phyloP scores from a whole-genome alignment of 2,329 filamentous ascomycete species.

The Didymella lethalis region DNA sequence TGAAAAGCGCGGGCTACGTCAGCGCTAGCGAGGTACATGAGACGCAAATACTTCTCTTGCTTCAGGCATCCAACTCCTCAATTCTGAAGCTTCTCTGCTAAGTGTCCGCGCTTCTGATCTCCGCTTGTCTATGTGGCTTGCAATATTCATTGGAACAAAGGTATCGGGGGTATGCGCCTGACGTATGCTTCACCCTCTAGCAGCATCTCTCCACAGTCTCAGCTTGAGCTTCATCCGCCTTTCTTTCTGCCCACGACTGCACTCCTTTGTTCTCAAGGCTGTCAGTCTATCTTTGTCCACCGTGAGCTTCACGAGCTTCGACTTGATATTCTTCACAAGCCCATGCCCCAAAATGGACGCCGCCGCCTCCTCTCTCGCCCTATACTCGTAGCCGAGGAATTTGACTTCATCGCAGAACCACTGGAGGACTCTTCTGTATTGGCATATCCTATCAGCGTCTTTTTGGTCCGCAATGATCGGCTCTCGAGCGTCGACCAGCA shows the following conservation, averaged over 20 bases:
- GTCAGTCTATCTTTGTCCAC: background rate
- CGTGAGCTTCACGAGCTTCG: background rate
- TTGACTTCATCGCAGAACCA: slow-evolving; percentile 5
- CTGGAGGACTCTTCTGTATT: background rate
- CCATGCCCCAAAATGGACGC: background rate
- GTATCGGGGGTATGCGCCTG: background rate
- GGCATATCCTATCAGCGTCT: background rate
- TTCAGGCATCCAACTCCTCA: background rate
- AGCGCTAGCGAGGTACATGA: background rate
- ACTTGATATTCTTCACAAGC: background rate
- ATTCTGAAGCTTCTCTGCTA: background rate
- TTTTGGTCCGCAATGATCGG: background rate
- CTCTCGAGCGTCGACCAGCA: background rate
- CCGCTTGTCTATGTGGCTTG: no score
- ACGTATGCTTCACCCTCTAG: background rate
- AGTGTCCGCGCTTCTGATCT: background rate
- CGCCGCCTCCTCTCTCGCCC: background rate
- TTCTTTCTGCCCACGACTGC: background rate
- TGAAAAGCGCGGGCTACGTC: slow-evolving; percentile 3
- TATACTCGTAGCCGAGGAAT: background rate
- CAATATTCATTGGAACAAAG: no score
- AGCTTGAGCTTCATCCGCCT: background rate
- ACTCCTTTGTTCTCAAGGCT: background rate
- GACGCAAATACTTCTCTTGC: background rate
- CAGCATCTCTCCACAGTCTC: background rate